These are phyloP conservation scores for Artomyces pyxidatus DNA, from an alignment of 768 basidiomycete species.

Conservation along the genomic window DNA sequence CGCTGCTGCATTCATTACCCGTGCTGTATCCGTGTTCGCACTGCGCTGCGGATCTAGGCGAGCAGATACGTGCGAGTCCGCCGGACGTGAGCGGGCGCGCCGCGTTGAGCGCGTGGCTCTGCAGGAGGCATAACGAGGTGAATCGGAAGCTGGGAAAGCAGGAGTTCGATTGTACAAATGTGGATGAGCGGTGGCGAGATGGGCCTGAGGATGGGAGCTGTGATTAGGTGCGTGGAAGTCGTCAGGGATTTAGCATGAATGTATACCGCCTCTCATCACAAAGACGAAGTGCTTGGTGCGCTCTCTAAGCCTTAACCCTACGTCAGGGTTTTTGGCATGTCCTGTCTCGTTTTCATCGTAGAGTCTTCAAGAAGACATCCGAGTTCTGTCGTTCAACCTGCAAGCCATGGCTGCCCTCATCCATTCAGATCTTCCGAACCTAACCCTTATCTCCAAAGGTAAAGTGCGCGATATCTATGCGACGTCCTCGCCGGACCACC, in stretches of 20 bases:
- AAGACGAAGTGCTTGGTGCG: too few relatives aligned
- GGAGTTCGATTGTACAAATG: conserved; percentile 70
- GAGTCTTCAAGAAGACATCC: not conserved
- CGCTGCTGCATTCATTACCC: conserved; percentile 70
- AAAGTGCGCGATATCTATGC: conserved; percentile 96
- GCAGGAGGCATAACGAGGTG: conserved; percentile 88
- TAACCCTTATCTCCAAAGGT: conserved; percentile 75
- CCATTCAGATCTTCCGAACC: conserved; percentile 47
- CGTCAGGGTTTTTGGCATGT: not conserved
- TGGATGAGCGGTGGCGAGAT: conserved; percentile 89
- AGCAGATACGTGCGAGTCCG: conserved; percentile 54
- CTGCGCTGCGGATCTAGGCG: conserved; percentile 79
- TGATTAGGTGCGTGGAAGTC: conserved; percentile 46
- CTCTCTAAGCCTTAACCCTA: not conserved
- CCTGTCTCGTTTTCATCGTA: not conserved
- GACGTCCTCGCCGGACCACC: conserved; percentile 56
- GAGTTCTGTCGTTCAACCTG: not conserved
- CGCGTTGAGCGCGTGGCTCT: conserved; percentile 77
- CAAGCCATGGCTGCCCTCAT: conserved; percentile 31
- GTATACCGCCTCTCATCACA: too few relatives aligned
- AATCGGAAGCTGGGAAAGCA: conserved; percentile 82
- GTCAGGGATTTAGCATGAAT: too few relatives aligned
- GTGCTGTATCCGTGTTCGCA: conserved; percentile 80
- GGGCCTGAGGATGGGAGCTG: conserved; percentile 85
- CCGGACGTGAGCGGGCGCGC: conserved; percentile 72